These are phyloP conservation scores for Hylodesmum podocarpum DNA, from an alignment of 306 rosid species.

Conservation along the genomic window DNA sequence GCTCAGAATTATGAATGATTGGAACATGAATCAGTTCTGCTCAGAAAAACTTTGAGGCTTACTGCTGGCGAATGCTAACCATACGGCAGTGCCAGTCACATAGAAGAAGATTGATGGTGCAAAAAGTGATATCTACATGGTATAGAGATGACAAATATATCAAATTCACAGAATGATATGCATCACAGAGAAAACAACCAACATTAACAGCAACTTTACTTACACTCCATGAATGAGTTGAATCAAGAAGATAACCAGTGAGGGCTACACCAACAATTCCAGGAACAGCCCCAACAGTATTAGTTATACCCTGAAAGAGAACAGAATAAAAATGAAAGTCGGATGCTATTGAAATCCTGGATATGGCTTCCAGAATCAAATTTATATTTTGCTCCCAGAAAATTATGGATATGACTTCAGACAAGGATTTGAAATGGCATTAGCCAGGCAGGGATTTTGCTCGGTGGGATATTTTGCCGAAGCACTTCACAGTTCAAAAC, in stretches of 20 bases:
- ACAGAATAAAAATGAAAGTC: constrained; percentile 5
- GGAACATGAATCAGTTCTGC: constrained; percentile 44
- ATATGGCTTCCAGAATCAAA: neutral
- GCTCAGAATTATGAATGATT: constrained; percentile 16
- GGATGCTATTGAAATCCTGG: neutral
- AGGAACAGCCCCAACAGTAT: constrained; percentile 91
- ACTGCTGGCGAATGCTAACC: constrained; percentile 95
- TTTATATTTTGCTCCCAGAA: neutral
- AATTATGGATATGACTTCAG: neutral
- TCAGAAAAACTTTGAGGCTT: constrained; percentile 80
- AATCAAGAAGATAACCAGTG: constrained; percentile 91
- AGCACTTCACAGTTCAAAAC: constrained; percentile 23
- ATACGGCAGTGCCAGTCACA: constrained; percentile 74
- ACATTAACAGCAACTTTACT: constrained; percentile 56
- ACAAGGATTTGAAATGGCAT: constrained; percentile 3
- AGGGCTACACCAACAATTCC: constrained; percentile 94
- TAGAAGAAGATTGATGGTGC: constrained; percentile 96
- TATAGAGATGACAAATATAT: constrained; percentile 13
- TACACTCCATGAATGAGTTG: constrained; percentile 99
- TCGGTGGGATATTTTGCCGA: neutral
- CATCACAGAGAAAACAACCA: neutral
- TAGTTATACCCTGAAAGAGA: constrained; percentile 80
- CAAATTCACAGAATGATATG: neutral
- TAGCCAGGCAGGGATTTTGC: neutral
- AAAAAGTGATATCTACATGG: constrained; percentile 77